These are phyloP conservation scores for Yamadazyma dushanensis DNA, from an alignment of 1,139 yeast species.

Conservation along the genomic window DNA sequence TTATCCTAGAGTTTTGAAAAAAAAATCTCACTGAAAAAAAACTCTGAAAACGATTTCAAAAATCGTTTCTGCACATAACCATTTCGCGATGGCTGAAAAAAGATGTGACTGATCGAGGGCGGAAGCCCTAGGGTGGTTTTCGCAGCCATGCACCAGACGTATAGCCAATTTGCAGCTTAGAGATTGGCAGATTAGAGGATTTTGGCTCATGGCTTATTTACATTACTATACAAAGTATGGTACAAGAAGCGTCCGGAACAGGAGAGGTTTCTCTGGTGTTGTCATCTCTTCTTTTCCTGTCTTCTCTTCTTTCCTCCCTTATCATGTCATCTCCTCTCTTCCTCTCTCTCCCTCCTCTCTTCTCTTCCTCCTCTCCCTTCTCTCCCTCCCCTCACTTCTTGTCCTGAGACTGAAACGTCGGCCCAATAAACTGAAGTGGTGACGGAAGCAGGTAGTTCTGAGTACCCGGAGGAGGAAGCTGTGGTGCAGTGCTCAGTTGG, in stretches of 20 bases:
- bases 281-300: too few species aligned
- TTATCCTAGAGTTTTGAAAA: constrained; percentile 18
- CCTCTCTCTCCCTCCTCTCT: neutral
- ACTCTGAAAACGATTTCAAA: constrained; percentile 1
- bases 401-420: constrained; percentile 7
- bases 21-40: constrained; percentile 25
- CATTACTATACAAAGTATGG: neutral
- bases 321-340: too few species aligned
- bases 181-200: too few species aligned
- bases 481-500: constrained; percentile 1
- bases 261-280: too few species aligned
- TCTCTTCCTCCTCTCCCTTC: neutral
- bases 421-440: constrained; percentile 16
- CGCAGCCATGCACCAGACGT: too few species aligned
- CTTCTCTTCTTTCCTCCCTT: too few species aligned
- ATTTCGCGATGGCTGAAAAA: neutral
- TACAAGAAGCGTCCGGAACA: too few species aligned
- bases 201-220: too few species aligned
- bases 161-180: too few species aligned
- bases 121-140: neutral
- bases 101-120: constrained; percentile 2
- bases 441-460: constrained; percentile 18
- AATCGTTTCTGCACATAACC: constrained; percentile 4
- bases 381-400: constrained; percentile 8
- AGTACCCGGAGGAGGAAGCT: neutral